Conservation (phyloP, 202 grass and related monocot genomes). For the Tripidium arundinaceum region DNA sequence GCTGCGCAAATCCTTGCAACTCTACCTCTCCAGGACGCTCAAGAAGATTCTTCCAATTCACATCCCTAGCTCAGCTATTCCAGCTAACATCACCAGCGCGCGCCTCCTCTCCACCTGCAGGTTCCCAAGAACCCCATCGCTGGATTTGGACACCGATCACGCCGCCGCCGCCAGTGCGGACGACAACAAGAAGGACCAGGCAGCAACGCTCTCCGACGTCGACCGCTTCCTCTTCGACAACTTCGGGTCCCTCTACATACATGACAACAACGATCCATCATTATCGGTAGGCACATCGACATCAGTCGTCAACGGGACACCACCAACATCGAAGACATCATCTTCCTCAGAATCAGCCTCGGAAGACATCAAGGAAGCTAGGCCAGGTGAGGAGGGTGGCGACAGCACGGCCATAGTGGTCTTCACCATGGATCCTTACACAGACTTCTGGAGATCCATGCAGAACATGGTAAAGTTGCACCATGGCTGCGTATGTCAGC, state of each 20-base stretch:
- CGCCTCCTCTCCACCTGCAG: conserved; percentile 55
- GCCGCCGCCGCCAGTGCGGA: no score
- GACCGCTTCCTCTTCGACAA: conserved; percentile 61
- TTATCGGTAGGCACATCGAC: conserved; percentile 14
- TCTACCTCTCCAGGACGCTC: conserved; percentile 60
- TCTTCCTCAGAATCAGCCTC: not conserved
- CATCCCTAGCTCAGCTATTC: conserved; percentile 25
- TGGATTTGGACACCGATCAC: conserved; percentile 16
- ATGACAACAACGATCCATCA: conserved; percentile 11
- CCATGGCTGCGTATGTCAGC: conserved; percentile 14
- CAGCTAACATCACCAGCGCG: conserved; percentile 6
- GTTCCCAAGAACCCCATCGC: conserved; percentile 49
- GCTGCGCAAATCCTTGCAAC: conserved; percentile 52
- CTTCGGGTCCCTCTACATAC: conserved; percentile 53
- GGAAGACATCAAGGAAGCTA: not conserved
- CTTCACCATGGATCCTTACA: conserved; percentile 62
- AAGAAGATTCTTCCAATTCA: conserved; percentile 57
- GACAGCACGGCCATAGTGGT: conserved; percentile 37
- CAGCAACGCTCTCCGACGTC: conserved; percentile 51
- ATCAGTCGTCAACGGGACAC: not conserved
- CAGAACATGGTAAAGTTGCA: conserved; percentile 50
- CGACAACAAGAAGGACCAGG: conserved; percentile 5
- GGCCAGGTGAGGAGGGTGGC: not conserved
- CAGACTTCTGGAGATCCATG: conserved; percentile 68
- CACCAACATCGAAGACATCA: not conserved